Conservation (phyloP, 2,329 filamentous ascomycete species). For the Lasiodiplodia theobromae region DNA sequence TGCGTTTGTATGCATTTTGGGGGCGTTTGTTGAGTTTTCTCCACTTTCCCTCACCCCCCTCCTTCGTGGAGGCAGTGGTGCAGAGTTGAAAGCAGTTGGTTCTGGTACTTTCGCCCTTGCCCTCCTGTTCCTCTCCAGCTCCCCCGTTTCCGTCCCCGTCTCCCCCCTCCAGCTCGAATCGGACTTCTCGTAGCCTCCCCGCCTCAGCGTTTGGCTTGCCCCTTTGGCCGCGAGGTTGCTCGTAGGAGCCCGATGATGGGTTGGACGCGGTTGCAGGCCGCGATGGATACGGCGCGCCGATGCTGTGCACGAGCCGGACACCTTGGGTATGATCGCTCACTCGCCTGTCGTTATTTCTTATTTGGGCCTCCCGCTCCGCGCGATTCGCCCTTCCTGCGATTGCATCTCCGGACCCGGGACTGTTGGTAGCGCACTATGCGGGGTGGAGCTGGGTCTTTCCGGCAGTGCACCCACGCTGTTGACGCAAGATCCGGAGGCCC, state of each 20-base stretch:
- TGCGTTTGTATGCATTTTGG: slow-evolving; percentile 44
- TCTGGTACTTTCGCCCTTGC: slow-evolving; percentile 41
- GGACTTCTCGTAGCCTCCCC: slow-evolving; percentile 33
- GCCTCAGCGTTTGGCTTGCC: slow-evolving; percentile 48
- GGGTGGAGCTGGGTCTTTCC: slow-evolving; percentile 31
- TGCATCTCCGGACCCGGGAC: slow-evolving; percentile 49
- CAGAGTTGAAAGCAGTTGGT: slow-evolving; percentile 32
- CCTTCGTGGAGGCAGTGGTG: slow-evolving; percentile 30
- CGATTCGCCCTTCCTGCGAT: slow-evolving; percentile 43
- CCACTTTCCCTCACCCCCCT: slow-evolving; percentile 32
- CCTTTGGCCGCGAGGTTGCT: slow-evolving; percentile 45
- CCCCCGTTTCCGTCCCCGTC: slow-evolving; percentile 35
- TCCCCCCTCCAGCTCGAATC: slow-evolving; percentile 32
- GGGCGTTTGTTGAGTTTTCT: slow-evolving; percentile 36
- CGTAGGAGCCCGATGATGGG: slow-evolving; percentile 37
- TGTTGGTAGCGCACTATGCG: slow-evolving; percentile 40
- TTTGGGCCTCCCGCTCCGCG: slow-evolving; percentile 35
- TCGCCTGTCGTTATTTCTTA: slow-evolving; percentile 39
- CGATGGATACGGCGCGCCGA: slow-evolving; percentile 5
- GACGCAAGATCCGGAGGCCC: slow-evolving; percentile 32
- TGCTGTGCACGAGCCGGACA: slow-evolving; percentile 47
- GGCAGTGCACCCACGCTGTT: slow-evolving; percentile 11
- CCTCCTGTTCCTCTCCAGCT: slow-evolving; percentile 54
- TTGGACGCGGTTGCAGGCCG: slow-evolving; percentile 13
- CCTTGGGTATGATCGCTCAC: slow-evolving; percentile 54